A percentile compares a stretch with the other conserved stretches of the same genome.
Conservation (phyloP, 345 rosid species). For the Rubroshorea leprosula region DNA sequence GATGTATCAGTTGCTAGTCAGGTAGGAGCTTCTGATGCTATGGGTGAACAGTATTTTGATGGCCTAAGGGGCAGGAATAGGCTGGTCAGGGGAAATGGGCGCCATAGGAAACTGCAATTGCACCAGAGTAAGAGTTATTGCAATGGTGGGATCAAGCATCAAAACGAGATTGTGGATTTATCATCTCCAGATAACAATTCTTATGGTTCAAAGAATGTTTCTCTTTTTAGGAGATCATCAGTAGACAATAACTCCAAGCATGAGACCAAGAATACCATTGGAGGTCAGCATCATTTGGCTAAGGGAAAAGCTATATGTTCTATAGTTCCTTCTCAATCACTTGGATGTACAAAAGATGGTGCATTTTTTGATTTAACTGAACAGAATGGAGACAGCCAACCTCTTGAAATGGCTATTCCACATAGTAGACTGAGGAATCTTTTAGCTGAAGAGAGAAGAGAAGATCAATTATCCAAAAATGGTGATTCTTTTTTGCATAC, state of each 20-base stretch:
- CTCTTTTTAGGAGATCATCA: slow-evolving; percentile 40
- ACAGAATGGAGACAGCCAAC: slow-evolving; percentile 17
- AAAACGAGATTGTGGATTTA: slow-evolving; percentile 12
- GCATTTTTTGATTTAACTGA: slow-evolving; percentile 24
- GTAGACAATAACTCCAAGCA: slow-evolving; percentile 26
- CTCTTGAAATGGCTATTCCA: slow-evolving; percentile 25
- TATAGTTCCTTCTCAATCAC: slow-evolving; percentile 20
- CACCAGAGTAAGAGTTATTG: slow-evolving; percentile 13
- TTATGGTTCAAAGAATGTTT: slow-evolving; percentile 21
- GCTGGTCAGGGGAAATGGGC: slow-evolving; percentile 28
- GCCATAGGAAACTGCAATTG: slow-evolving; percentile 19
- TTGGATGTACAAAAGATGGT: slow-evolving; percentile 19
- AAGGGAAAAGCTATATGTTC: slow-evolving; percentile 34
- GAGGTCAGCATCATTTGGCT: slow-evolving; percentile 26
- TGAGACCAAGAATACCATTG: slow-evolving; percentile 21
- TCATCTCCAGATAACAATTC: slow-evolving; percentile 21
- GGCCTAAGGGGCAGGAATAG: slow-evolving; percentile 21
- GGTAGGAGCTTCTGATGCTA: slow-evolving; percentile 23
- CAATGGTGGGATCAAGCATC: slow-evolving; percentile 27
- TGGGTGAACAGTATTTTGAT: slow-evolving; percentile 28
- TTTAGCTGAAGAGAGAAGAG: slow-evolving; percentile 22
- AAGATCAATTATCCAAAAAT: too few relatives aligned
- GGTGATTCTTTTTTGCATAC: slow-evolving; percentile 24
- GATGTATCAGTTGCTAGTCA: slow-evolving; percentile 29
- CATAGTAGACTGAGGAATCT: slow-evolving; percentile 23